phyloP scores from a whole-genome alignment of 2,329 filamentous ascomycete genomes.

The Penicillium olsonii region DNA sequence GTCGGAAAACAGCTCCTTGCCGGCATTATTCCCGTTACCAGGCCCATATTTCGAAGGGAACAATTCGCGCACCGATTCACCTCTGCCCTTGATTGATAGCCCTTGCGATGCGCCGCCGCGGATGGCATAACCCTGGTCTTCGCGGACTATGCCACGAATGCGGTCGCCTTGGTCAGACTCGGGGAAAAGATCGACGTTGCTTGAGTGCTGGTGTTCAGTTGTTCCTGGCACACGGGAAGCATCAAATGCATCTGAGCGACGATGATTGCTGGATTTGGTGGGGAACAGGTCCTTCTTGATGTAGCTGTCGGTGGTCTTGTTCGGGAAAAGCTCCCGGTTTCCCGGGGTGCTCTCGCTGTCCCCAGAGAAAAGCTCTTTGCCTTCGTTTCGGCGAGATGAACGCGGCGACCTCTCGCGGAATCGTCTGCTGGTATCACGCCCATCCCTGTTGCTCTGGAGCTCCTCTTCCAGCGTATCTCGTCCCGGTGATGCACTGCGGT shows the following conservation, averaged over 20 bases:
- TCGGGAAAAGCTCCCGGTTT: constrained; percentile 51
- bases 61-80: constrained; percentile 65
- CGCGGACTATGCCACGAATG: constrained; percentile 61
- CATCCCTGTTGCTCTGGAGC: constrained; percentile 36
- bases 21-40: constrained; percentile 51
- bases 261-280: constrained; percentile 47
- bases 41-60: constrained; percentile 62
- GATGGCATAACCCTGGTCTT: constrained; percentile 40
- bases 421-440: constrained; percentile 38
- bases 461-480: constrained; percentile 51
- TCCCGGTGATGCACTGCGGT: constrained; percentile 63
- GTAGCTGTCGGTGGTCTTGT: constrained; percentile 44
- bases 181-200: constrained; percentile 44
- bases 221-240: constrained; percentile 40
- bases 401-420: constrained; percentile 48
- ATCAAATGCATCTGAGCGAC: constrained; percentile 55
- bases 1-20: constrained; percentile 70
- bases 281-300: constrained; percentile 63
- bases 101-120: constrained; percentile 50
- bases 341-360: constrained; percentile 29
- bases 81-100: constrained; percentile 71
- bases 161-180: constrained; percentile 48
- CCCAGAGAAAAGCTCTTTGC: constrained; percentile 63
- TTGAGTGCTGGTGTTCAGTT: constrained; percentile 31
- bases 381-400: constrained; percentile 38